phyloP scores from a whole-genome alignment of 106 monocot species.

The Alisma plantagoaquatica region DNA sequence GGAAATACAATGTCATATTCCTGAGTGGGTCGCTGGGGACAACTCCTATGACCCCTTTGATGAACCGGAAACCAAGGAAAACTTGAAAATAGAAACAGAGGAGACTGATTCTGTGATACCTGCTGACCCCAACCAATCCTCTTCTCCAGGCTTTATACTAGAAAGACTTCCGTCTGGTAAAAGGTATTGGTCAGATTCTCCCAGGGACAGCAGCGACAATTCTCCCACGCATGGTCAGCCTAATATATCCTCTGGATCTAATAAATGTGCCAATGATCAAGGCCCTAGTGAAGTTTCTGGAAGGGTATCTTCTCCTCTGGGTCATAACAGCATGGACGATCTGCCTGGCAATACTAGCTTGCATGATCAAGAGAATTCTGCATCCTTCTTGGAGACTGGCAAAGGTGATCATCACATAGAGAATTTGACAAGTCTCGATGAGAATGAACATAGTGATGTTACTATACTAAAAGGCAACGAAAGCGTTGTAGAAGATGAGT shows the following conservation, averaged over 20 bases:
- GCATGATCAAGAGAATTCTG: too few species aligned
- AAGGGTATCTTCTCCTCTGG: not conserved
- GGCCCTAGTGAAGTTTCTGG: slow-evolving; percentile 6
- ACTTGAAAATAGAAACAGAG: slow-evolving; percentile 15
- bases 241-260: slow-evolving; percentile 8
- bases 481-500: not conserved
- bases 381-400: too few species aligned
- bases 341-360: too few species aligned
- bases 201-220: slow-evolving; percentile 12
- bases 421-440: not conserved
- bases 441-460: not conserved
- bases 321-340: not conserved
- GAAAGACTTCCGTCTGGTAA: slow-evolving; percentile 60
- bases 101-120: slow-evolving; percentile 28
- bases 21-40: slow-evolving; percentile 32
- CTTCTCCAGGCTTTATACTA: slow-evolving; percentile 20
- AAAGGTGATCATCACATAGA: too few species aligned
- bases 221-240: slow-evolving; percentile 6
- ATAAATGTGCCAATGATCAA: slow-evolving; percentile 3
- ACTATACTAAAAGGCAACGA: not conserved
- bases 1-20: slow-evolving; percentile 53
- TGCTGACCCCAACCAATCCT: slow-evolving; percentile 10
- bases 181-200: slow-evolving; percentile 64
- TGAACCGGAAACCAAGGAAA: slow-evolving; percentile 1
- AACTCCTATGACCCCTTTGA: slow-evolving; percentile 7